These are phyloP conservation scores for Acer campestre DNA, from an alignment of 345 rosid genomes.

Conservation along the genomic window DNA sequence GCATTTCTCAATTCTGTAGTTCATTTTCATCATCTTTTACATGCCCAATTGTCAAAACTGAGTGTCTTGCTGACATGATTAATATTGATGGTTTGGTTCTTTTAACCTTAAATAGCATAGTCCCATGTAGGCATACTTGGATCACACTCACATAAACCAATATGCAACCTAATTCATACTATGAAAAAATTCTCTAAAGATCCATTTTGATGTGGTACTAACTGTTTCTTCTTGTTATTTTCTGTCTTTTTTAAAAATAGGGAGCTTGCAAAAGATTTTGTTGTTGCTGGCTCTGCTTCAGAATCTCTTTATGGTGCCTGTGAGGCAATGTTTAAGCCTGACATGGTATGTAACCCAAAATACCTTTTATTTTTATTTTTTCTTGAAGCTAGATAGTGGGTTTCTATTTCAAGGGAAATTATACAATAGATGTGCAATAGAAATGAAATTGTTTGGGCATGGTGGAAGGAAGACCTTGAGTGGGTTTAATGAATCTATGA, in stretches of 20 bases:
- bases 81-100: not conserved
- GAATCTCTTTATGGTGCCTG: conserved; percentile 98
- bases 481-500: not conserved
- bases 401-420: not conserved
- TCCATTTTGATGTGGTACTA: conserved; percentile 1
- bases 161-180: not conserved
- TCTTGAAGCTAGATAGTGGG: not conserved
- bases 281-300: conserved; percentile 91
- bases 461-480: not conserved
- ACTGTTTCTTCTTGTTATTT: conserved; percentile 5
- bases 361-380: not conserved
- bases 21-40: not conserved
- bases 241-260: conserved; percentile 38
- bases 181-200: not conserved
- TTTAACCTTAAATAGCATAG: not conserved
- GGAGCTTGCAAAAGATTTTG: conserved; percentile 95
- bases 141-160: not conserved
- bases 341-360: conserved; percentile 64
- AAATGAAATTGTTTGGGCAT: not conserved
- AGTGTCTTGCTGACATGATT: not conserved
- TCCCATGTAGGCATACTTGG: not conserved
- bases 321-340: conserved; percentile 89
- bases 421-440: not conserved
- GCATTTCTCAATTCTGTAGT: not conserved
- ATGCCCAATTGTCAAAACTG: conserved; percentile 1